phyloP scores from a whole-genome alignment of 2,329 filamentous ascomycete genomes.

The Alternaria sp. region DNA sequence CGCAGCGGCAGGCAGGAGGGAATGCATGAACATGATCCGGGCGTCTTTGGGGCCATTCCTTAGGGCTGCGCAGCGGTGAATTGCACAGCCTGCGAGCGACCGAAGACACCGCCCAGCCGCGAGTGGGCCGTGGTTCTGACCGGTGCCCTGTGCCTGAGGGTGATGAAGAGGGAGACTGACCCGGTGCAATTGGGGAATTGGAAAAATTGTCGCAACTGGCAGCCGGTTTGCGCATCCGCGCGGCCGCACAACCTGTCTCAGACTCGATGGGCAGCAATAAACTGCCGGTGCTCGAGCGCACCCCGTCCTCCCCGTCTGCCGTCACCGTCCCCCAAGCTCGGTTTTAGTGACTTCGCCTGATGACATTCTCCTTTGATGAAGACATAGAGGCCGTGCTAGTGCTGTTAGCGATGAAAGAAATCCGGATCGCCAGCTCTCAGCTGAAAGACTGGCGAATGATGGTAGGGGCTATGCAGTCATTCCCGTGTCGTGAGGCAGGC shows the following conservation, averaged over 20 bases:
- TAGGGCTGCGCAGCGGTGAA: conserved; percentile 33
- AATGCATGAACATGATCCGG: conserved; percentile 32
- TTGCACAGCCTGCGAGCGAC: conserved; percentile 41
- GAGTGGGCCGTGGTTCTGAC: conserved; percentile 28
- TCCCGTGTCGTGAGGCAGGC: conserved; percentile 13
- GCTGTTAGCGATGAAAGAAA: conserved; percentile 1
- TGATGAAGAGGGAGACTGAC: conserved; percentile 8
- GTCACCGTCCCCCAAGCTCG: neutral
- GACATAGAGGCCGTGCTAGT: neutral
- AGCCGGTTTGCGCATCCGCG: conserved; percentile 10
- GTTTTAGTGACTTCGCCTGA: neutral
- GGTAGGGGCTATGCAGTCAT: conserved; percentile 32
- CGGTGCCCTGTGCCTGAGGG: conserved; percentile 35
- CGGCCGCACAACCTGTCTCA: conserved; percentile 26
- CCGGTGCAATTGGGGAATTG: conserved; percentile 14
- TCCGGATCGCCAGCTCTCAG: conserved; percentile 5
- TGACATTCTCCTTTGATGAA: neutral
- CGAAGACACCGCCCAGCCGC: conserved; percentile 25
- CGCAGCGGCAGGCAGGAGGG: conserved; percentile 26
- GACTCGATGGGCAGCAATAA: conserved; percentile 35
- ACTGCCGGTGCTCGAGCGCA: conserved; percentile 21
- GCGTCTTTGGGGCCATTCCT: conserved; percentile 28
- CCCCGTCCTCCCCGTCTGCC: neutral
- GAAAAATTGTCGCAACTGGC: conserved; percentile 9
- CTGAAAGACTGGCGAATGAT: conserved; percentile 12